A percentile compares a stretch with the other conserved stretches of the same genome.
These are phyloP conservation scores for Phytophthora palmivora DNA, from an alignment of 352 stramenopile genomes.

Conservation along the genomic window DNA sequence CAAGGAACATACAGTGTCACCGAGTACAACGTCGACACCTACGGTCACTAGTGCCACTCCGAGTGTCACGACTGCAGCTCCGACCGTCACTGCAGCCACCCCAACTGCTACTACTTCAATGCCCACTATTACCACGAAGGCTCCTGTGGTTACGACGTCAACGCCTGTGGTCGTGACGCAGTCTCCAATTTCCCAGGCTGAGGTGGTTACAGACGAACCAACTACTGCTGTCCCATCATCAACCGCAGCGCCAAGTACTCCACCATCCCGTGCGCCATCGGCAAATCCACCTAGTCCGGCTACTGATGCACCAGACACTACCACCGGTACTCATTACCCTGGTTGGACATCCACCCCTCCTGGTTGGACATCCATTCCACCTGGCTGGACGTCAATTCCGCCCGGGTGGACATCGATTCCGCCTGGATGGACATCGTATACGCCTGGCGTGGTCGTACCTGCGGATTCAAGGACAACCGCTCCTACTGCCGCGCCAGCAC, in stretches of 20 bases:
- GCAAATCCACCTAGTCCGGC: constrained; percentile 1
- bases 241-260: constrained; percentile 8
- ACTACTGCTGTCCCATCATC: constrained; percentile 8
- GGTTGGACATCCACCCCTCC: constrained; percentile 28
- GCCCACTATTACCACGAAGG: background rate
- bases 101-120: constrained; percentile 7
- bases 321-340: constrained; percentile 15
- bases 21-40: constrained; percentile 18
- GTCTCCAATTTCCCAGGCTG: constrained; percentile 17
- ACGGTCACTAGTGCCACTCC: constrained; percentile 5
- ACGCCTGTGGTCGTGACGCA: constrained; percentile 11
- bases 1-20: constrained; percentile 16
- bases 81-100: background rate
- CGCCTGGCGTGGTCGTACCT: constrained; percentile 28
- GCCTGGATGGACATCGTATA: too few relatives aligned
- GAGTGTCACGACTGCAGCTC: constrained; percentile 3
- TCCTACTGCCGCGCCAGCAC: constrained; percentile 2
- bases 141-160: constrained; percentile 7
- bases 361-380: constrained; percentile 23
- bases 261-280: constrained; percentile 3
- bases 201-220: constrained; percentile 7
- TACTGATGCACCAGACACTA: constrained; percentile 6
- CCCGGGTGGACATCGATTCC: constrained; percentile 36
- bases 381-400: constrained; percentile 25
- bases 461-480: background rate